phyloP scores from a whole-genome alignment of 1,284 basidiomycete genomes.

The Mycena sp. region DNA sequence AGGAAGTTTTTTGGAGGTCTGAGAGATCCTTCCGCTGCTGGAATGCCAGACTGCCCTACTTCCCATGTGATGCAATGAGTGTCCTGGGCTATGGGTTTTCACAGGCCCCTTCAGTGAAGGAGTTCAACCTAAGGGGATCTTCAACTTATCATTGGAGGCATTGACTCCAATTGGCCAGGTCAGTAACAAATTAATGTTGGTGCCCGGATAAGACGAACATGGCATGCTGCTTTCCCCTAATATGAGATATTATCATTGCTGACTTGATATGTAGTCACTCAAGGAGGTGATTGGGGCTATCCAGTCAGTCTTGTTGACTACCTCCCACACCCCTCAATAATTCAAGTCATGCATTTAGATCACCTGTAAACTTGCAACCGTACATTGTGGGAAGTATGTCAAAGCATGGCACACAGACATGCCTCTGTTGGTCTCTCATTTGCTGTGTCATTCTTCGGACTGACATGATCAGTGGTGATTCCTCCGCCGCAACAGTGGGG shows the following conservation, averaged over 20 bases:
- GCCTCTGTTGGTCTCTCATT: conserved; percentile 37
- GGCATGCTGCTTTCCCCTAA: conserved; percentile 41
- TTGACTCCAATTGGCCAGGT: conserved; percentile 43
- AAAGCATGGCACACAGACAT: conserved; percentile 54
- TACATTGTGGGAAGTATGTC: conserved; percentile 45
- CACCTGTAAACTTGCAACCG: conserved; percentile 39
- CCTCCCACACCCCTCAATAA: not conserved
- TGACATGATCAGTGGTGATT: not conserved
- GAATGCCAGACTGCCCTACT: conserved; percentile 51
- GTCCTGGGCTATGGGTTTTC: conserved; percentile 67
- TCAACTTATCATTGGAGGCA: too few species aligned
- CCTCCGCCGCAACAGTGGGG: too few species aligned
- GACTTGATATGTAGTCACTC: conserved; percentile 38
- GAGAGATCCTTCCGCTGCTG: conserved; percentile 62
- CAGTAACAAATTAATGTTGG: conserved; percentile 58
- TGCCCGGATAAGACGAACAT: conserved; percentile 57
- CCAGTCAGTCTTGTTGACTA: conserved; percentile 38
- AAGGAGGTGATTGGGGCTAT: conserved; percentile 58
- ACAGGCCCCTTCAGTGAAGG: conserved; percentile 46
- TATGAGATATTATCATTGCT: not conserved
- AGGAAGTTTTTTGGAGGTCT: conserved; percentile 63
- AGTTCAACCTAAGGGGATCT: conserved; percentile 30
- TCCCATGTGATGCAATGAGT: conserved; percentile 67
- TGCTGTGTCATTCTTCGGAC: too few species aligned
- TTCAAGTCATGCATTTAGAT: conserved; percentile 35